These are phyloP conservation scores for Macrophomina tecta DNA, from an alignment of 2,329 filamentous ascomycete species.

Conservation along the genomic window DNA sequence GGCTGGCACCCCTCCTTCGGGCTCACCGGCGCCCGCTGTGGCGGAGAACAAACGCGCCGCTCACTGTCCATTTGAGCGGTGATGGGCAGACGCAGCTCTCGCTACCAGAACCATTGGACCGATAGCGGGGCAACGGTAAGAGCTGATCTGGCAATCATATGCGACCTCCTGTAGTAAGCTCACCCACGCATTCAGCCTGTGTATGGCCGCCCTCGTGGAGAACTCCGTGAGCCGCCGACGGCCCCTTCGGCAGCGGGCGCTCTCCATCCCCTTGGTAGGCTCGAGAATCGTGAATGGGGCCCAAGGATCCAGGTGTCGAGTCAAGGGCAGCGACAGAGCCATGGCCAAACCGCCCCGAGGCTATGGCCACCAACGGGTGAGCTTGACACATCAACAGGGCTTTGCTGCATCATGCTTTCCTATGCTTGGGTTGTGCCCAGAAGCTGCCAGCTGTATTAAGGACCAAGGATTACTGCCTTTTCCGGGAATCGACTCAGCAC, in stretches of 20 bases:
- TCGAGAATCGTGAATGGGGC: not conserved
- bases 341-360: slow-evolving; percentile 3
- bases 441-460: slow-evolving; percentile 25
- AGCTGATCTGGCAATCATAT: slow-evolving; percentile 8
- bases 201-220: not conserved
- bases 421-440: slow-evolving; percentile 1
- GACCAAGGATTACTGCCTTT: slow-evolving; percentile 20
- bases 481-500: slow-evolving; percentile 22
- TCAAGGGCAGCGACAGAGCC: not conserved
- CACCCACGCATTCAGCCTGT: slow-evolving; percentile 3
- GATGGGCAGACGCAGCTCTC: not conserved
- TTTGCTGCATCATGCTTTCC: not conserved
- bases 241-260: not conserved
- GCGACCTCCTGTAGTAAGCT: slow-evolving; percentile 7
- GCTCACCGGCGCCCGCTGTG: slow-evolving; percentile 3
- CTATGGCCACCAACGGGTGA: not conserved
- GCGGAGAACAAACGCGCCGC: not conserved
- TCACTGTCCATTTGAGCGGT: not conserved
- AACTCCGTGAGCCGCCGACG: not conserved
- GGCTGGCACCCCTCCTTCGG: slow-evolving; percentile 8
- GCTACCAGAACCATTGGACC: slow-evolving; percentile 2
- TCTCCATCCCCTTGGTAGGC: slow-evolving; percentile 5
- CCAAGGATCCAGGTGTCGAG: slow-evolving; percentile 9
- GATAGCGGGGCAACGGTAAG: slow-evolving; percentile 18
- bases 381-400: slow-evolving; percentile 19